These are phyloP conservation scores for Puccinia horiana DNA, from an alignment of 1,284 basidiomycete genomes.

Conservation along the genomic window DNA sequence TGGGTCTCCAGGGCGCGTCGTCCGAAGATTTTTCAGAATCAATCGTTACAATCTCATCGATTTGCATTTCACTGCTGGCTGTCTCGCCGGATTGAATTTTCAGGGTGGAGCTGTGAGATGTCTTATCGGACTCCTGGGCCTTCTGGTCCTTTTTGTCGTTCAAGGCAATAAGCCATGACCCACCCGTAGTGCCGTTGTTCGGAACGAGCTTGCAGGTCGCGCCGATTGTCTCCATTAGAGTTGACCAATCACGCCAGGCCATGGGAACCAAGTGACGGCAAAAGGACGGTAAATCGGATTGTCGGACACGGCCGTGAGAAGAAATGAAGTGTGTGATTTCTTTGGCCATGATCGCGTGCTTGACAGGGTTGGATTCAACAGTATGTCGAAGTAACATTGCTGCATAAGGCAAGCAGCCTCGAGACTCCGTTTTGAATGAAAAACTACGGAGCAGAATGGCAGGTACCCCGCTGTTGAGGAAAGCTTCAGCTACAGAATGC, in stretches of 20 bases:
- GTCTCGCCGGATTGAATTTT: slow-evolving; percentile 41
- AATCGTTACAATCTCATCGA: slow-evolving; percentile 51
- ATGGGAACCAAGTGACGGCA: slow-evolving; percentile 76
- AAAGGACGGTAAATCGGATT: slow-evolving; percentile 72
- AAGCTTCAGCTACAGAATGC: slow-evolving; percentile 42
- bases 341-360: slow-evolving; percentile 75
- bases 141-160: slow-evolving; percentile 36
- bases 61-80: slow-evolving; percentile 29
- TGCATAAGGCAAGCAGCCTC: slow-evolving; percentile 77
- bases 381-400: slow-evolving; percentile 85
- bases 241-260: slow-evolving; percentile 75
- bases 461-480: slow-evolving; percentile 52
- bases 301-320: slow-evolving; percentile 66
- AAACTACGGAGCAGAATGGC: slow-evolving; percentile 52
- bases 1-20: slow-evolving; percentile 27
- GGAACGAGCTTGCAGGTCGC: slow-evolving; percentile 72
- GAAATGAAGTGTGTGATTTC: slow-evolving; percentile 67
- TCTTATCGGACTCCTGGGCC: not conserved
- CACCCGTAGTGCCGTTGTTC: slow-evolving; percentile 66
- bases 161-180: slow-evolving; percentile 63
- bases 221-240: slow-evolving; percentile 74
- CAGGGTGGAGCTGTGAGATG: not conserved
- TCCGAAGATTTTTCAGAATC: slow-evolving; percentile 51
- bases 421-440: slow-evolving; percentile 48
- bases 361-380: slow-evolving; percentile 72